phyloP scores from a whole-genome alignment of 768 basidiomycete species.

The Leccinum disarticulatum region DNA sequence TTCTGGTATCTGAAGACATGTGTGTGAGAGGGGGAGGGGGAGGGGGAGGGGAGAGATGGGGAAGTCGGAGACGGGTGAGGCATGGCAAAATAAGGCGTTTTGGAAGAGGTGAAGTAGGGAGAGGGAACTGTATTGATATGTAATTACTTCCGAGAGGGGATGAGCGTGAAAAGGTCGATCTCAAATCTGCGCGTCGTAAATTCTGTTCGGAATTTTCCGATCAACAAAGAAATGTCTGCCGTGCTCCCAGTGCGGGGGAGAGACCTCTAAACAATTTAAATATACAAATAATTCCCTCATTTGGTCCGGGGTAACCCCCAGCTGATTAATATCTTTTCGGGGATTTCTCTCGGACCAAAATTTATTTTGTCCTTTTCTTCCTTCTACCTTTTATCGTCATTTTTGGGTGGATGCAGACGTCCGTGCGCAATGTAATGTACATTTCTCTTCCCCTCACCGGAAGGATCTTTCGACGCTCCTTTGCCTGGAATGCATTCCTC shows the following conservation, averaged over 20 bases:
- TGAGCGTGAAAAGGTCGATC: slow-evolving; percentile 39
- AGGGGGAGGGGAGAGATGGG: slow-evolving; percentile 32
- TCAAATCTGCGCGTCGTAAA: slow-evolving; percentile 32
- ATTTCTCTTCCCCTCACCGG: slow-evolving; percentile 3
- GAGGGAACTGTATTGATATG: slow-evolving; percentile 45
- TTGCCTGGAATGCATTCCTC: slow-evolving; percentile 32
- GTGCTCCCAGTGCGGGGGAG: slow-evolving; percentile 16
- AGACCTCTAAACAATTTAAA: slow-evolving; percentile 3
- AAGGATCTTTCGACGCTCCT: slow-evolving; percentile 7
- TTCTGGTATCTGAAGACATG: slow-evolving; percentile 66
- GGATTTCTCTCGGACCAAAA: slow-evolving; percentile 14
- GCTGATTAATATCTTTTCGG: slow-evolving; percentile 3
- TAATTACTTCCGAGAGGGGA: slow-evolving; percentile 49
- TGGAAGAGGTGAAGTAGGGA: slow-evolving; percentile 37
- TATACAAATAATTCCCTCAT: slow-evolving; percentile 2
- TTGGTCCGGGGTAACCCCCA: slow-evolving; percentile 21
- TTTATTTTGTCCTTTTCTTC: slow-evolving; percentile 26
- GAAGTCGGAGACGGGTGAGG: slow-evolving; percentile 16
- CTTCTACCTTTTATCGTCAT: neutral
- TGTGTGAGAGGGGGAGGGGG: slow-evolving; percentile 18
- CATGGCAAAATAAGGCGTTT: slow-evolving; percentile 53
- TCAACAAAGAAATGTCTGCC: slow-evolving; percentile 3
- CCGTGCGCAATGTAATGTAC: slow-evolving; percentile 39
- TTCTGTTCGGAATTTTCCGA: slow-evolving; percentile 29
- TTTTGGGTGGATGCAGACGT: slow-evolving; percentile 35